Evolutionary conservation across 805 yeast species (phyloP).

Genomic region (Metschnikowia noctiluminum): DNA sequence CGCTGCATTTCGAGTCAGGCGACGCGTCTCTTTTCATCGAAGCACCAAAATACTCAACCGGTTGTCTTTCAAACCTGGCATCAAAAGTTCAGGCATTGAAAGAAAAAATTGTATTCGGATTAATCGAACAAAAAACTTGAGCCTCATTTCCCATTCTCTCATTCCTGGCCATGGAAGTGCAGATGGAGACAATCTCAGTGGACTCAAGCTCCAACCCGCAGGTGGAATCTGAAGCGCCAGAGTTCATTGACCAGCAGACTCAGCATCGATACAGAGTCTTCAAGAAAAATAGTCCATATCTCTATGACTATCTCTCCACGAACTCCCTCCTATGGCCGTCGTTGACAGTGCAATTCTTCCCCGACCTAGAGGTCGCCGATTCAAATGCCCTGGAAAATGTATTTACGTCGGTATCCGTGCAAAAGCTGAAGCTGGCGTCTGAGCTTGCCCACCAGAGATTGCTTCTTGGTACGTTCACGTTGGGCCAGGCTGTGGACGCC

Average conservation of each 20-base stretch:
- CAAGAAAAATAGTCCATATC: conserved; percentile 58
- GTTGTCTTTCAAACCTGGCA: too few species aligned
- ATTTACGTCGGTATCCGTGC: background rate
- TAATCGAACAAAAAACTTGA: too few species aligned
- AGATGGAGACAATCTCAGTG: background rate
- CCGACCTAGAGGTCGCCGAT: conserved; percentile 39
- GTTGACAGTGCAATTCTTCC: conserved; percentile 57
- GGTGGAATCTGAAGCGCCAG: background rate
- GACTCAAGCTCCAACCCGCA: background rate
- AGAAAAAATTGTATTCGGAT: too few species aligned
- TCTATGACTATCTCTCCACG: conserved; percentile 53
- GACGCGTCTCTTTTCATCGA: too few species aligned
- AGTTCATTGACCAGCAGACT: conserved; percentile 27
- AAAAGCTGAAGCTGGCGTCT: background rate
- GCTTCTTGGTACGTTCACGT: conserved; percentile 19
- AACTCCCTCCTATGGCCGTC: conserved; percentile 64
- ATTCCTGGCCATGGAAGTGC: conserved; percentile 1
- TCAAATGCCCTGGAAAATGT: background rate
- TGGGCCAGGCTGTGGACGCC: conserved; percentile 19
- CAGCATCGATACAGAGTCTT: conserved; percentile 48
- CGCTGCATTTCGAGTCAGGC: too few species aligned
- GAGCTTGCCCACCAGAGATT: conserved; percentile 17
- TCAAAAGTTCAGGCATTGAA: too few species aligned
- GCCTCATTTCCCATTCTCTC: too few species aligned
- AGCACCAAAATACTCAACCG: too few species aligned